Evolutionary conservation across 768 basidiomycete genomes (phyloP), one percentile per base, ranked within the genome.

Genomic region (Lactarius sanguifluus): DNA sequence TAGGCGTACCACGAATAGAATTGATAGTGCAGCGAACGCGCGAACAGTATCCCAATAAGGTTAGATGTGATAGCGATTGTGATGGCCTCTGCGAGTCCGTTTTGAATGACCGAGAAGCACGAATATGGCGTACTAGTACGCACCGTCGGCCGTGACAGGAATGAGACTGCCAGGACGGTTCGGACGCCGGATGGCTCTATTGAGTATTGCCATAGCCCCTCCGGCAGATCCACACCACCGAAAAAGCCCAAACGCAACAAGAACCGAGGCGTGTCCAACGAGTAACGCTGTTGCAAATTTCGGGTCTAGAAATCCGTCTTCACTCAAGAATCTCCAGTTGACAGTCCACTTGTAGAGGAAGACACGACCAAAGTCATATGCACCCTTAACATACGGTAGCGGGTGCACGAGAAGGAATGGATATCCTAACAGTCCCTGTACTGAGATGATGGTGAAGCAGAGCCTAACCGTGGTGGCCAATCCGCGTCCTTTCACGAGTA

Each of bases 1-100:
- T 92, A 89, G 12, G 90, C 92, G 75, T 98, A 98, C 97, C 97
- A 99, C 6, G 92, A 88, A 76, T 97, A 97, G 77, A 99, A 99
- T 71, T 99, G 97, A 75, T 98, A 98, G 75, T 99, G 97, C 54
- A 99, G 79, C 12, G 96, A 98, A 23, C 97, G 86, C 25, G 97
- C 93, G 75, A 92, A 97, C 8, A 92, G 69, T 41, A 98, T 90
- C 20, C 97, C 97, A 61, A 97, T 88, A 45, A 98, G 75, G 73
- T 98, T 98, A 18, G 91, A 91, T 1, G 93, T 96, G 80, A 93
- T 94, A 6, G 98, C 81, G 28, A 94, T 81, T 1, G 90, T 91
- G 23, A 87, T 83, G 59, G 90, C 81, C 72, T 91, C 96, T 96
- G 72, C 28, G 23, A 45, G 55, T 34, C 23, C 41, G 40, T 20